Conservation (phyloP, 768 basidiomycete species). For the Dacryopinax spathularia region DNA sequence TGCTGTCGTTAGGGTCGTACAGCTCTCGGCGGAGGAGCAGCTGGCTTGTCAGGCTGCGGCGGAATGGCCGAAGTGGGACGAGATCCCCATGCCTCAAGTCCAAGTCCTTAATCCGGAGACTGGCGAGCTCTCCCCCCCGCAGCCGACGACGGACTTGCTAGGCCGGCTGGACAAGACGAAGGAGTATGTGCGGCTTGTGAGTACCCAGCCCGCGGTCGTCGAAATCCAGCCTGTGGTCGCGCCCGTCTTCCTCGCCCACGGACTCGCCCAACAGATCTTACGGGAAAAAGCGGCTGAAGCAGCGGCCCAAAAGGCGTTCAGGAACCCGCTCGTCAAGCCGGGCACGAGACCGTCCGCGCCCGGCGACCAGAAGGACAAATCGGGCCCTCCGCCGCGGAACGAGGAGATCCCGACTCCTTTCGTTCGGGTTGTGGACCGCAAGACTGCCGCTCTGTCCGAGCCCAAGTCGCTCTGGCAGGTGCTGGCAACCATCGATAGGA, state of each 20-base stretch:
- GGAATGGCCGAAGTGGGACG: too few species aligned
- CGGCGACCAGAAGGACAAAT: neutral
- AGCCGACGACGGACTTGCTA: constrained; percentile 34
- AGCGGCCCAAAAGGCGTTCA: neutral
- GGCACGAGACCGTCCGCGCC: too few species aligned
- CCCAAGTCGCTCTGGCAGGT: constrained; percentile 30
- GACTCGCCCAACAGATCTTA: too few species aligned
- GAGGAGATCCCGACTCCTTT: constrained; percentile 30
- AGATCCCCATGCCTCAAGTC: constrained; percentile 33
- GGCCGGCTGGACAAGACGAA: constrained; percentile 29
- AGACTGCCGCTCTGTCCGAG: constrained; percentile 28
- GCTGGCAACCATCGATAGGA: constrained; percentile 32
- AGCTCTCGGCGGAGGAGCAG: too few species aligned
- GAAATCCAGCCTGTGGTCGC: too few species aligned
- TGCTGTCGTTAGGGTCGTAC: constrained; percentile 51
- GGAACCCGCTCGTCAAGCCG: neutral
- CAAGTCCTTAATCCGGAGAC: constrained; percentile 37
- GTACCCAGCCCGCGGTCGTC: constrained; percentile 43
- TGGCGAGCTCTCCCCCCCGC: constrained; percentile 25
- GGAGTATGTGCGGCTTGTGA: constrained; percentile 43
- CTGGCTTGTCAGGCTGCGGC: too few species aligned
- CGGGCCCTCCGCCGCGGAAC: neutral
- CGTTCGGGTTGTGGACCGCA: constrained; percentile 38
- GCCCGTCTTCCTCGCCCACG: too few species aligned
- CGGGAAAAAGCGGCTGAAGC: too few species aligned